Conservation (phyloP, 1,284 basidiomycete species). For the Polyporus tsugae region DNA sequence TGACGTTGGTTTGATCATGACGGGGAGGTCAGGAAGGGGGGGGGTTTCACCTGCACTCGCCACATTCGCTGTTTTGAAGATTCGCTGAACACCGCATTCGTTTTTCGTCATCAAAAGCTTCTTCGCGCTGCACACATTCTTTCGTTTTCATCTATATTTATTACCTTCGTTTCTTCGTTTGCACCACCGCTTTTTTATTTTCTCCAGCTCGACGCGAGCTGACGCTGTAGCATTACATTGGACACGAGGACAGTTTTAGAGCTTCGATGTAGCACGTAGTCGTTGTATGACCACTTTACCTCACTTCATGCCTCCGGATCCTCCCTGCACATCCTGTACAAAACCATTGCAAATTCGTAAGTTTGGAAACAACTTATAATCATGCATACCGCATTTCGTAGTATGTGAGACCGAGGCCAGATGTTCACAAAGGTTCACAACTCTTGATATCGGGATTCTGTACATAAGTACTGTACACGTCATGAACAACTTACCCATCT, state of each 20-base stretch:
- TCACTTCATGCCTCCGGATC: too few species aligned
- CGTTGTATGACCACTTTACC: background rate
- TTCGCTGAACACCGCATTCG: background rate
- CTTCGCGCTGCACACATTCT: background rate
- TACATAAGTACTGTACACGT: too few species aligned
- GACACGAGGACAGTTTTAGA: background rate
- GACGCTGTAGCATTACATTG: conserved; percentile 12
- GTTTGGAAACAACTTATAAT: background rate
- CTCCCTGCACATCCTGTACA: conserved; percentile 4
- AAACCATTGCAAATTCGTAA: background rate
- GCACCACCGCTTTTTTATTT: background rate
- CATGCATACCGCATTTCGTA: background rate
- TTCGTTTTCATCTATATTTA: conserved; percentile 12
- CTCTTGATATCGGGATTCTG: background rate
- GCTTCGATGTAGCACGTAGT: conserved; percentile 9
- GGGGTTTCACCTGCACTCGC: background rate
- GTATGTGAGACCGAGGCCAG: background rate
- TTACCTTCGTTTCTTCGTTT: background rate
- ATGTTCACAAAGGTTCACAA: background rate
- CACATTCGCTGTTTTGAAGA: background rate
- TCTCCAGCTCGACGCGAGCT: background rate
- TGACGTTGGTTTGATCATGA: background rate
- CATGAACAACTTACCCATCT: too few species aligned
- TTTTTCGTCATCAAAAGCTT: background rate
- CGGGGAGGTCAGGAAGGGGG: background rate